Base-by-base conservation (phyloP, 371 early-diverging fungal genomes). In the Apophysomyces variabilis region DNA sequence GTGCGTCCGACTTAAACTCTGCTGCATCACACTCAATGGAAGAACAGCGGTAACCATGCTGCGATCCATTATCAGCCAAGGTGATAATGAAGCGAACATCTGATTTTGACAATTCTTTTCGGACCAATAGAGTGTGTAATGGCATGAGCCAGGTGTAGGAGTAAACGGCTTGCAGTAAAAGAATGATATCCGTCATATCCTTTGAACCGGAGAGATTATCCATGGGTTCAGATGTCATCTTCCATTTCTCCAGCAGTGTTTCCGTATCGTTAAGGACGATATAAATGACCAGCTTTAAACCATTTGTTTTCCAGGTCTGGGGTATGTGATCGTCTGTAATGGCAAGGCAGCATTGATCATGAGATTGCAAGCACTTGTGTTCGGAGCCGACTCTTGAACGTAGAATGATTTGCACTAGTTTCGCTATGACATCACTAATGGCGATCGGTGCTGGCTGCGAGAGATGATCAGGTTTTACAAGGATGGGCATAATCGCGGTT, bases 81-180 rank as follows among this genome's bases (percentile, higher is more conserved):
- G 68, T 16, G 54, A 74, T 68, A 36, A 71, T 63, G 64, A 60
- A 82, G 32, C 64, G 58, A 9, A 80, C 62, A 43, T 74, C 74
- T 12, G 62, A 50, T 14, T 73, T 72, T n/a, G 54, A 46, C 12
- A 78, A 16, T 5, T 21, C 38, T 13, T 69, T 60, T 38, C 71
- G 71, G 1, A 73, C 66, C 5, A 88, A 66, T 35, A 75, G 64
- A 13, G 74, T 66, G 54, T 85, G 85, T 16, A 89, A 62, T 1
- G 89, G 89, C 68, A 89, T 77, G 5, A 84, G 75, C 36, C 88
- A 76, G 43, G 87, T 83, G 62, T 87, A 78, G 37, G 88, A 85
- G 73, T 88, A 89, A 13, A 87, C 79, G 14, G 89, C 81, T 65
- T 89, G 88, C 32, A 83, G 68, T 38, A 89, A 66, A 1, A 89